Conservation (phyloP, 2,329 filamentous ascomycete species). For the Penicillium sp. region DNA sequence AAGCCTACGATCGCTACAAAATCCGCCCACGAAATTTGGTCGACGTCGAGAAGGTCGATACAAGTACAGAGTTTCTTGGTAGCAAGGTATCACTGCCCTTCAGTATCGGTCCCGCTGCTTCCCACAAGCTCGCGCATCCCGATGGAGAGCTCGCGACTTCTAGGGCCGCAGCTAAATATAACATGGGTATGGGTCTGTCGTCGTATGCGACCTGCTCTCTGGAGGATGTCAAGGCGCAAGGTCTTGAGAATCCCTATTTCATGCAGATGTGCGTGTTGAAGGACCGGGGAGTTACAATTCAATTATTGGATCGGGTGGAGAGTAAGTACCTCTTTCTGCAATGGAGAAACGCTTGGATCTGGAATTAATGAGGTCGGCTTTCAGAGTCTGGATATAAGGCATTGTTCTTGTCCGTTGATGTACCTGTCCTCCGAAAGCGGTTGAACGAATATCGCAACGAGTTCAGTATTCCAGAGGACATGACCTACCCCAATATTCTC, state of each 20-base stretch:
- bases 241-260: slow-evolving; percentile 47
- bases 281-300: slow-evolving; percentile 45
- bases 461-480: slow-evolving; percentile 48
- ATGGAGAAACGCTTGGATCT: not conserved
- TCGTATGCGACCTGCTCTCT: slow-evolving; percentile 48
- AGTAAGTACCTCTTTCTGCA: slow-evolving; percentile 28
- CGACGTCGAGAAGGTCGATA: slow-evolving; percentile 47
- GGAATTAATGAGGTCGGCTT: not conserved
- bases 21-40: slow-evolving; percentile 49
- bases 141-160: slow-evolving; percentile 55
- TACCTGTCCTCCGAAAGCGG: slow-evolving; percentile 53
- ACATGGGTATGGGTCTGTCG: slow-evolving; percentile 51
- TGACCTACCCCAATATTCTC: slow-evolving; percentile 47
- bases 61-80: slow-evolving; percentile 48
- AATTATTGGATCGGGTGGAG: slow-evolving; percentile 46
- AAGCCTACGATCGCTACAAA: slow-evolving; percentile 53
- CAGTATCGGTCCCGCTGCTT: slow-evolving; percentile 55
- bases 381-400: slow-evolving; percentile 53
- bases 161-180: slow-evolving; percentile 45
- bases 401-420: slow-evolving; percentile 56
- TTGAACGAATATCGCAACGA: slow-evolving; percentile 56
- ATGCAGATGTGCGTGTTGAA: slow-evolving; percentile 58
- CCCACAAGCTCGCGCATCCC: slow-evolving; percentile 53
- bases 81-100: slow-evolving; percentile 49
- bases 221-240: slow-evolving; percentile 48